phyloP scores from a whole-genome alignment of 352 stramenopile genomes.

The Pythium biforme region DNA sequence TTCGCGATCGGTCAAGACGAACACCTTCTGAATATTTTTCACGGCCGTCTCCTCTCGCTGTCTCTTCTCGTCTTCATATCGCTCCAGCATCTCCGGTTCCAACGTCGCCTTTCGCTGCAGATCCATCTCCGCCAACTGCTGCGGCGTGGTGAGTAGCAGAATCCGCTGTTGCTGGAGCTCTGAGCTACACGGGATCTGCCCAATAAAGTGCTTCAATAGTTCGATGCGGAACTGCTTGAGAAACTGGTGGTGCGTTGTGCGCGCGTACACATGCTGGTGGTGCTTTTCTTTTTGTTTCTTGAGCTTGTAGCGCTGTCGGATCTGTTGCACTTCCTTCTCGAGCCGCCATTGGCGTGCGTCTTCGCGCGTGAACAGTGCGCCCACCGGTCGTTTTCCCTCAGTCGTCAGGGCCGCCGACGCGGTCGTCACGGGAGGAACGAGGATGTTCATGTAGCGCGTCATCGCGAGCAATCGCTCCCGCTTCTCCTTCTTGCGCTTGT shows the following conservation, averaged over 20 bases:
- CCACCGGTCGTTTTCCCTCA: conserved; percentile 31
- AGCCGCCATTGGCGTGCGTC: conserved; percentile 48
- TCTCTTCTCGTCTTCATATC: conserved; percentile 33
- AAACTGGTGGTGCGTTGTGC: conserved; percentile 45
- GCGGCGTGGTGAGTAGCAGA: conserved; percentile 49
- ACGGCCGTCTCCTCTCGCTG: conserved; percentile 18
- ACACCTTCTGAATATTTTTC: conserved; percentile 54
- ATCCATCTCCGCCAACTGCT: conserved; percentile 45
- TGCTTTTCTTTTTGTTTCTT: conserved; percentile 41
- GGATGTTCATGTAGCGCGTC: conserved; percentile 42
- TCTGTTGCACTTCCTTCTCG: conserved; percentile 42
- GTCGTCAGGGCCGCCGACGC: background rate
- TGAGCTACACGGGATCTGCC: conserved; percentile 46
- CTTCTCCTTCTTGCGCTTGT: conserved; percentile 41
- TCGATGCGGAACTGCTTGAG: conserved; percentile 46
- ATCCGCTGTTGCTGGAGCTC: conserved; percentile 60
- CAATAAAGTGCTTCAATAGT: conserved; percentile 45
- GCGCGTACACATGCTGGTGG: conserved; percentile 37
- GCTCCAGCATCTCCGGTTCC: conserved; percentile 59
- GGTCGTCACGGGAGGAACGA: conserved; percentile 30
- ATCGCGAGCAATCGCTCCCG: conserved; percentile 32
- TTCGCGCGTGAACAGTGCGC: conserved; percentile 48
- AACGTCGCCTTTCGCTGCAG: conserved; percentile 30
- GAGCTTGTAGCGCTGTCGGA: conserved; percentile 36
- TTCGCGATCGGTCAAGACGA: conserved; percentile 40